Evolutionary conservation across 495 filamentous ascomycete genomes (phyloP).

Genomic region (Pseudomonodictys pantanalensis): DNA sequence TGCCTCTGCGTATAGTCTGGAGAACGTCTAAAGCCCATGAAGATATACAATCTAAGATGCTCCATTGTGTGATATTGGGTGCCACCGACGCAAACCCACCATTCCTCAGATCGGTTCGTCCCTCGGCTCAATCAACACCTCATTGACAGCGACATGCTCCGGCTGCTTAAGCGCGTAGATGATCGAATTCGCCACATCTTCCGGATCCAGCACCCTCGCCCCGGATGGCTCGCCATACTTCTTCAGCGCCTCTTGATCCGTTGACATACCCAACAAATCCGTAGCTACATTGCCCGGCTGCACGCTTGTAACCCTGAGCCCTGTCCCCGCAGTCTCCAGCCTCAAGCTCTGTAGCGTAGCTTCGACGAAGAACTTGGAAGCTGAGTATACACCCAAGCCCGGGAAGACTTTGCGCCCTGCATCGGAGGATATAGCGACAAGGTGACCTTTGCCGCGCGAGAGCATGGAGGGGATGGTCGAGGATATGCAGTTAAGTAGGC

Average conservation of each 20-base stretch:
- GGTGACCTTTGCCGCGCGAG: conserved; percentile 56
- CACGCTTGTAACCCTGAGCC: conserved; percentile 61
- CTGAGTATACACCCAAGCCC: conserved; percentile 68
- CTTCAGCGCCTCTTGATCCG: conserved; percentile 64
- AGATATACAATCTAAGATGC: too few species aligned
- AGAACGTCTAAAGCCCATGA: too few species aligned
- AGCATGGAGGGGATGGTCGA: conserved; percentile 62
- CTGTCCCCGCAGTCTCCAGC: conserved; percentile 63
- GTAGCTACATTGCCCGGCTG: conserved; percentile 68
- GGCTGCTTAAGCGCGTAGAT: conserved; percentile 63
- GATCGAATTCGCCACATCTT: conserved; percentile 63
- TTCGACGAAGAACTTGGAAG: conserved; percentile 72
- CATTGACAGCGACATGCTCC: conserved; percentile 65
- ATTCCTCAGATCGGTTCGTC: conserved; percentile 67
- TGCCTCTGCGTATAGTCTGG: too few species aligned
- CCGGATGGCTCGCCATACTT: conserved; percentile 66
- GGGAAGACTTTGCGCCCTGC: conserved; percentile 70
- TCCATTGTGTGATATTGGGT: neutral
- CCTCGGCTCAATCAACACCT: conserved; percentile 67
- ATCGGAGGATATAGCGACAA: conserved; percentile 69
- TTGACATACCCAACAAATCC: conserved; percentile 61
- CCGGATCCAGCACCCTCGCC: conserved; percentile 60
- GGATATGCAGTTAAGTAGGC: conserved; percentile 60
- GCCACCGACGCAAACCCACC: too few species aligned
- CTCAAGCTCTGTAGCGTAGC: conserved; percentile 64